These are phyloP conservation scores for Sequoiadendron giganteum DNA, from an alignment of 75 land plant genomes.

Conservation along the genomic window DNA sequence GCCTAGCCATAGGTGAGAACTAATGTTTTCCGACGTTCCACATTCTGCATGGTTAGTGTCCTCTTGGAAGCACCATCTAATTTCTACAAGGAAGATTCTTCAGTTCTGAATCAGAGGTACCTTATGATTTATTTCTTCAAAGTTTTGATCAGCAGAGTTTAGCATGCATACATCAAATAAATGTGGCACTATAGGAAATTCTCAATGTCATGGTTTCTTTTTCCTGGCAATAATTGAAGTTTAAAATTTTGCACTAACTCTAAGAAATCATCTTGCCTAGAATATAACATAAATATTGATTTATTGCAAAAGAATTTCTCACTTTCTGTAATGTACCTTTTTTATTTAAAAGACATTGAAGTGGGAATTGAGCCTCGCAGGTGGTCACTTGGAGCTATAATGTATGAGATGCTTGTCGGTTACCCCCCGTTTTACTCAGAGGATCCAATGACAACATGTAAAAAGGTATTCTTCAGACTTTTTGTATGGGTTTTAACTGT, in stretches of 20 bases:
- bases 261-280: background rate
- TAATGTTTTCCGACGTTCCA: background rate
- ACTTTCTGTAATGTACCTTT: background rate
- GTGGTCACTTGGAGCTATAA: constrained; percentile 99
- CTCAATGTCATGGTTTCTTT: background rate
- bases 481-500: constrained; percentile 5
- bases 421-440: constrained; percentile 98
- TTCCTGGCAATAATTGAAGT: background rate
- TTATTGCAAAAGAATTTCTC: background rate
- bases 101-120: background rate
- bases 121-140: background rate
- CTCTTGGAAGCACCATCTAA: background rate
- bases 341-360: constrained; percentile 2
- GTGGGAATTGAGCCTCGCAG: constrained; percentile 26
- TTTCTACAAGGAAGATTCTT: background rate
- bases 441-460: constrained; percentile 94
- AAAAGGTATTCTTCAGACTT: constrained; percentile 55
- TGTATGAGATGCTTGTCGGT: constrained; percentile 99
- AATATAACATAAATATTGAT: background rate
- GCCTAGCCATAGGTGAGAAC: background rate
- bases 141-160: background rate
- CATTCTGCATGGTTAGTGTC: background rate
- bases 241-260: background rate
- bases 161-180: background rate
- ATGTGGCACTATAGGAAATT: background rate